These are phyloP conservation scores for Coniosporium tulheliwenetii DNA, from an alignment of 2,329 filamentous ascomycete genomes.

Conservation along the genomic window DNA sequence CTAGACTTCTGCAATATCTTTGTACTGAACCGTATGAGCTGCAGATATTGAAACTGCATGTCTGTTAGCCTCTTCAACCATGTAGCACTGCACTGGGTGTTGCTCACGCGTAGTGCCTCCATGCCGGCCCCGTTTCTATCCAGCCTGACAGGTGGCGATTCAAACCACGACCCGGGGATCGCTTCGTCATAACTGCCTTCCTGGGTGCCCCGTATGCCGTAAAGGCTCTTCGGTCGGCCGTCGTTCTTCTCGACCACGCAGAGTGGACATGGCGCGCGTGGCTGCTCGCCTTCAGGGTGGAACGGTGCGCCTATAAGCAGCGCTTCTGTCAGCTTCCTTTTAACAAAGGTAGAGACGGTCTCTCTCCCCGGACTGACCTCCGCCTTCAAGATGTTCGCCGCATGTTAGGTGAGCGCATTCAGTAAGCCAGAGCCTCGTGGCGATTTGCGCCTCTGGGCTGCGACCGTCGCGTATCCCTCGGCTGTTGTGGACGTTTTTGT, in stretches of 20 bases:
- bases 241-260: conserved; percentile 23
- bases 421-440: conserved; percentile 30
- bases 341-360: not conserved
- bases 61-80: conserved; percentile 1
- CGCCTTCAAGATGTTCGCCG: conserved; percentile 29
- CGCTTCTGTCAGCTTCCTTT: not conserved
- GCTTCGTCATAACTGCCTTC: conserved; percentile 24
- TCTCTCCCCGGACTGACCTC: conserved; percentile 21
- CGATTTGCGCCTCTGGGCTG: conserved; percentile 17
- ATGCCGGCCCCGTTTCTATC: conserved; percentile 18
- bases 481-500: conserved; percentile 20
- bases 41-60: conserved; percentile 31
- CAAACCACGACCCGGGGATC: conserved; percentile 27
- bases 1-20: conserved; percentile 1
- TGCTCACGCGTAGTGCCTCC: conserved; percentile 26
- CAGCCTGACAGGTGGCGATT: conserved; percentile 27
- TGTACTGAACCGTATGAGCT: conserved; percentile 17
- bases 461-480: conserved; percentile 15
- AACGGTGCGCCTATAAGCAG: conserved; percentile 25
- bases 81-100: not conserved
- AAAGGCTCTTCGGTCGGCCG: conserved; percentile 20
- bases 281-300: conserved; percentile 22
- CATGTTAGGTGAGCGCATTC: conserved; percentile 34
- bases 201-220: conserved; percentile 26
- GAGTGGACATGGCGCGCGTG: conserved; percentile 28